Conservation (phyloP, 176 grass and related monocot species). For the Oryza meyeriana region DNA sequence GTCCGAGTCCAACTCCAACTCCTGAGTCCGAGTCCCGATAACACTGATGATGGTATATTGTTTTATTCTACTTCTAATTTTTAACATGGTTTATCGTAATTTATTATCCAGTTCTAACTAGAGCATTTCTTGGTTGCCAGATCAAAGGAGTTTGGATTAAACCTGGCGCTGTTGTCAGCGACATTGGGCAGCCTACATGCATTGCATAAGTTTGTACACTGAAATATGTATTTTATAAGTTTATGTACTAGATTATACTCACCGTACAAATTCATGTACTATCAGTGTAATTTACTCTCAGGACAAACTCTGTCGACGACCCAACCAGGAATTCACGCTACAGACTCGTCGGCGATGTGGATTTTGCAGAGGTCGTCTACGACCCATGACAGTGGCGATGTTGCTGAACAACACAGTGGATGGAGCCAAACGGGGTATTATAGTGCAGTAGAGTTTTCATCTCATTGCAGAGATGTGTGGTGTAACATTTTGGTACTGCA, state of each 20-base stretch:
- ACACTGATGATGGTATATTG: conserved; percentile 54
- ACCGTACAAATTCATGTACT: too few species aligned
- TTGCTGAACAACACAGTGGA: conserved; percentile 90
- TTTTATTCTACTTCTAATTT: not conserved
- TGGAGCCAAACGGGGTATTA: conserved; percentile 51
- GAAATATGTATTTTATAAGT: too few species aligned
- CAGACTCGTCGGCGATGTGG: conserved; percentile 76
- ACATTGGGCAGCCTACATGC: too few species aligned
- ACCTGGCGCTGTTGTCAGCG: conserved; percentile 76
- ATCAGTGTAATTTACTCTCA: too few species aligned
- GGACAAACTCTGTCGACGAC: conserved; percentile 74
- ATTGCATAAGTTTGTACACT: too few species aligned
- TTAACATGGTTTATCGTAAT: not conserved
- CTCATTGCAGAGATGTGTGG: too few species aligned
- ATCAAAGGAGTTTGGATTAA: conserved; percentile 98
- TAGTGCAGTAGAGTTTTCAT: conserved; percentile 32
- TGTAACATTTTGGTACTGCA: not conserved
- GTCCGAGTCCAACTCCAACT: too few species aligned
- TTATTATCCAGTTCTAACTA: not conserved
- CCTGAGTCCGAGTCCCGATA: too few species aligned
- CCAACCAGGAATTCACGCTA: conserved; percentile 74
- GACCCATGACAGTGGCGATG: conserved; percentile 92
- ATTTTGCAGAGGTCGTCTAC: conserved; percentile 70
- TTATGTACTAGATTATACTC: too few species aligned
- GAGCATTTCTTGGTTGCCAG: conserved; percentile 36